phyloP scores from a whole-genome alignment of 2,329 filamentous ascomycete genomes.

The Elsinoe ampelina region DNA sequence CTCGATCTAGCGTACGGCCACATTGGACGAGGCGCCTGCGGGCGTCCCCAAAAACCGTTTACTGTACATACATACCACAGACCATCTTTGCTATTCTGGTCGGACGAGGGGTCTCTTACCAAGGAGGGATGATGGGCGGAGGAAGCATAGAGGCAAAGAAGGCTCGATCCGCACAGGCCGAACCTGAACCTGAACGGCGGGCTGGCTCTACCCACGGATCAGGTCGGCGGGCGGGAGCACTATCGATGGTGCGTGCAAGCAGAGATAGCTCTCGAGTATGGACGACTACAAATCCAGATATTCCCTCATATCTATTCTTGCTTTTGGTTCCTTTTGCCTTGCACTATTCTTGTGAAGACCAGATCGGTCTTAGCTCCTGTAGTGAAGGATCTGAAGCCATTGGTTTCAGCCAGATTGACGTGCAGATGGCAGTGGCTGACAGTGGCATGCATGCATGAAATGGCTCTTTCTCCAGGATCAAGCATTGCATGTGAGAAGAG shows the following conservation, averaged over 20 bases:
- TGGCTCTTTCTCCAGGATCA: too few relatives aligned
- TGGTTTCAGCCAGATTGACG: background rate
- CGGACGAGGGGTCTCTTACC: too few relatives aligned
- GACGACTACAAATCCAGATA: background rate
- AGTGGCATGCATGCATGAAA: background rate
- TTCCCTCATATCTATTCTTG: background rate
- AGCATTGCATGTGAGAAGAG: too few relatives aligned
- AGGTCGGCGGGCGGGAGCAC: background rate
- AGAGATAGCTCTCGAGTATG: background rate
- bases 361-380: background rate
- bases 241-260: background rate
- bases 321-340: background rate
- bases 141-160: background rate
- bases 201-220: background rate
- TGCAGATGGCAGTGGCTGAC: background rate
- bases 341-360: background rate
- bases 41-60: constrained; percentile 5
- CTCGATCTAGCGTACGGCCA: constrained; percentile 1
- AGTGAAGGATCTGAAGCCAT: background rate
- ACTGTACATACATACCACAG: constrained; percentile 5
- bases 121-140: too few relatives aligned
- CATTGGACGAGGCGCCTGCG: background rate
- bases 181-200: background rate
- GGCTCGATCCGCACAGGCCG: background rate
- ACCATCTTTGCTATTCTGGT: background rate